These are phyloP conservation scores for Zygosaccharomyces pseudobailii DNA, from an alignment of 1,139 yeast genomes.

Conservation along the genomic window DNA sequence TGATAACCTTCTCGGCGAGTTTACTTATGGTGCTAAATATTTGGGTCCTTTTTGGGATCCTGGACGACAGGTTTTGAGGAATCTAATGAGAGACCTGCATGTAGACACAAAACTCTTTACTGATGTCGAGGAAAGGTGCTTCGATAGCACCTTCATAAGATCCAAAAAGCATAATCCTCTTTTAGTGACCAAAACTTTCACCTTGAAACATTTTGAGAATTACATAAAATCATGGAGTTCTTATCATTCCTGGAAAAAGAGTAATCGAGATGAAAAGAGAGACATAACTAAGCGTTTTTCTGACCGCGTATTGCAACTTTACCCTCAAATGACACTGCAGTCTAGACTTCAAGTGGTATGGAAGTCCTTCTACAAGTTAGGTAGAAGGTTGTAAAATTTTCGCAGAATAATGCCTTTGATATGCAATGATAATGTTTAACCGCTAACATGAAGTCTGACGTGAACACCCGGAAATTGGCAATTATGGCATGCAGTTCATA, in stretches of 20 bases:
- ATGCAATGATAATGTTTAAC: too few species aligned
- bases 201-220: slow-evolving; percentile 41
- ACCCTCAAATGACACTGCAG: slow-evolving; percentile 31
- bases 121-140: slow-evolving; percentile 41
- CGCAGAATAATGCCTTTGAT: too few species aligned
- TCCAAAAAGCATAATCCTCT: slow-evolving; percentile 27
- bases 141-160: slow-evolving; percentile 35
- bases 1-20: slow-evolving; percentile 36
- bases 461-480: too few species aligned
- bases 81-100: slow-evolving; percentile 40
- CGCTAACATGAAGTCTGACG: too few species aligned
- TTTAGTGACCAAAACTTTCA: slow-evolving; percentile 40
- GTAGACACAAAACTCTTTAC: slow-evolving; percentile 41
- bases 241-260: slow-evolving; percentile 59
- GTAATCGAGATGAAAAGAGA: slow-evolving; percentile 25
- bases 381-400: slow-evolving; percentile 11
- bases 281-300: slow-evolving; percentile 28
- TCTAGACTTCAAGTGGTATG: slow-evolving; percentile 34
- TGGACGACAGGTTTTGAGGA: slow-evolving; percentile 51
- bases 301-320: slow-evolving; percentile 22
- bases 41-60: slow-evolving; percentile 77
- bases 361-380: slow-evolving; percentile 39
- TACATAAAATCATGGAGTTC: slow-evolving; percentile 67
- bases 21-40: slow-evolving; percentile 38
- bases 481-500: too few species aligned